phyloP scores from a whole-genome alignment of 257 asterid genomes.

The Solanum gandarillasii region DNA sequence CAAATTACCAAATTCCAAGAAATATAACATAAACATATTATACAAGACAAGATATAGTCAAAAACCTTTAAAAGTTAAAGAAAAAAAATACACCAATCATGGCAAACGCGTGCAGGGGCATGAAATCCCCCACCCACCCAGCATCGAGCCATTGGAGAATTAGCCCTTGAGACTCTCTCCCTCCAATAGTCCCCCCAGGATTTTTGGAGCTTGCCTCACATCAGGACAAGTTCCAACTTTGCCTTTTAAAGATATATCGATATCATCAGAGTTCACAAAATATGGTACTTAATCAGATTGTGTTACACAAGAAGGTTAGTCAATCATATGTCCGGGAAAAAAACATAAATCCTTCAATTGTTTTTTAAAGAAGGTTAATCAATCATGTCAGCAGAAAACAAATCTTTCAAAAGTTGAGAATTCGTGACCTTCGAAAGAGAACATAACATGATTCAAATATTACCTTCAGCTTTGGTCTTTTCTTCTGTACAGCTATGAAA shows the following conservation, averaged over 20 bases:
- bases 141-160: background rate
- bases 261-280: background rate
- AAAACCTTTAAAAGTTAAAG: background rate
- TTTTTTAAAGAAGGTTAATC: background rate
- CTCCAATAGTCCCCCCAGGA: background rate
- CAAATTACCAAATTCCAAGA: background rate
- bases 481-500: conserved; percentile 34
- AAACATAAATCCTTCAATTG: background rate
- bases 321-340: background rate
- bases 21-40: background rate
- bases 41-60: background rate
- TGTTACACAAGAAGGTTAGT: background rate
- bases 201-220: background rate
- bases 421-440: background rate
- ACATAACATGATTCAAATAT: background rate
- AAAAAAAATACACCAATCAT: background rate
- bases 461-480: conserved; percentile 72
- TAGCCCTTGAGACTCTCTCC: background rate
- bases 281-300: background rate
- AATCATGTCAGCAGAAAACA: background rate
- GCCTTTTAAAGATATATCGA: background rate
- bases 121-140: background rate
- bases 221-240: background rate
- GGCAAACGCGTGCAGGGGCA: background rate
- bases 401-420: background rate